phyloP scores from a whole-genome alignment of 345 rosid species.

The Gossypium longicalyx region DNA sequence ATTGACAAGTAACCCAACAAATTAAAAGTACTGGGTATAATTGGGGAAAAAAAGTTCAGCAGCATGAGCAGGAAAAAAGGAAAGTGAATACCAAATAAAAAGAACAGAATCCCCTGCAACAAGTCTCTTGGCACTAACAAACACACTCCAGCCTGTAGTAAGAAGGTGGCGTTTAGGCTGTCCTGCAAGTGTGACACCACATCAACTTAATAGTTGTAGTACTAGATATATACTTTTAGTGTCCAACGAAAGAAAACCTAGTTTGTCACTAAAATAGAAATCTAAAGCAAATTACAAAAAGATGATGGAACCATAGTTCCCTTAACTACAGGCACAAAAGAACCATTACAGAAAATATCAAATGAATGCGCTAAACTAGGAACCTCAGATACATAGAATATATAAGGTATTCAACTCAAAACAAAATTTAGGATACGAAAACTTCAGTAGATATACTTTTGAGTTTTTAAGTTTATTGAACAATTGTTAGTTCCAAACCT shows the following conservation, averaged over 20 bases:
- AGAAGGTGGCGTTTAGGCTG: slow-evolving; percentile 49
- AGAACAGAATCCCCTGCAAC: slow-evolving; percentile 45
- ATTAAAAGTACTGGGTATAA: neutral
- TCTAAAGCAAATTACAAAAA: neutral
- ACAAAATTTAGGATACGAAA: neutral
- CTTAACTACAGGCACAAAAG: neutral
- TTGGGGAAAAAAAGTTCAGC: neutral
- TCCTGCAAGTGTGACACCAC: slow-evolving; percentile 26
- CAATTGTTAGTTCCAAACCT: neutral
- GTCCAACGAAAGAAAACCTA: neutral
- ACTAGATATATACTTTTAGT: neutral
- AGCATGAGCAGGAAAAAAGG: neutral
- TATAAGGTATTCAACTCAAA: neutral
- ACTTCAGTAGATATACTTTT: neutral
- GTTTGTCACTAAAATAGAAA: neutral
- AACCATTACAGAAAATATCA: neutral
- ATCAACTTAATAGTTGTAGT: neutral
- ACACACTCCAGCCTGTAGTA: slow-evolving; percentile 48
- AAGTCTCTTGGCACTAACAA: slow-evolving; percentile 45
- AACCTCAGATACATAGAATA: neutral
- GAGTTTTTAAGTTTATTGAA: neutral
- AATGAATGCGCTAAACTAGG: neutral
- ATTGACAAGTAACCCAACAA: neutral
- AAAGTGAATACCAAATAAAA: slow-evolving; percentile 33
- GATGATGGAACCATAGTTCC: neutral